Conservation (phyloP, 306 rosid genomes). For the Castanea sativa region DNA sequence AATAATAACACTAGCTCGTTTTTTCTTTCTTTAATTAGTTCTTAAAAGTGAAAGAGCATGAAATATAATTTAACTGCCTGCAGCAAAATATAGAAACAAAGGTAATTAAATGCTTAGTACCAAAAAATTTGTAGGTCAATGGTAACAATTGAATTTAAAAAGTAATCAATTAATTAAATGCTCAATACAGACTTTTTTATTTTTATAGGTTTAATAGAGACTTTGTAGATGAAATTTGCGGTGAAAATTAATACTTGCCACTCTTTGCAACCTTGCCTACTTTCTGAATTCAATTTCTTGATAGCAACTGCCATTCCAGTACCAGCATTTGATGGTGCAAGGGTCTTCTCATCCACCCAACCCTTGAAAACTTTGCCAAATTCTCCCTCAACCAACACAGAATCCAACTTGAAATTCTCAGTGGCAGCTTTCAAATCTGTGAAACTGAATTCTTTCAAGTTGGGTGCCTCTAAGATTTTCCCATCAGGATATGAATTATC, state of each 20-base stretch:
- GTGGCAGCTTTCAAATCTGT: conserved; percentile 62
- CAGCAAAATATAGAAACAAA: not conserved
- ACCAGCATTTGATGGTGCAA: conserved; percentile 52
- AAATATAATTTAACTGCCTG: not conserved
- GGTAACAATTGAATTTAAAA: no score
- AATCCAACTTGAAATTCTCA: conserved; percentile 49
- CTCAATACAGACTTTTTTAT: no score
- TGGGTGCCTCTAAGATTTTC: conserved; percentile 41
- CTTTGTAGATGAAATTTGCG: not conserved
- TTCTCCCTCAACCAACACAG: conserved; percentile 79
- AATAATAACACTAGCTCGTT: not conserved
- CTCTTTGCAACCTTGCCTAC: conserved; percentile 70
- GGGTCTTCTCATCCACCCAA: conserved; percentile 68
- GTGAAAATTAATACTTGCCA: conserved; percentile 61
- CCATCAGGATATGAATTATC: conserved; percentile 32
- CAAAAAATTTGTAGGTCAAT: no score
- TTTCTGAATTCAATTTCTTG: conserved; percentile 67
- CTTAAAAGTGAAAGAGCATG: no score
- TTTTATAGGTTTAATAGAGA: no score
- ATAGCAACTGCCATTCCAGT: conserved; percentile 68
- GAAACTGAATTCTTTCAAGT: conserved; percentile 56
- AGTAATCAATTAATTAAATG: not conserved
- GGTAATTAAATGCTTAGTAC: no score
- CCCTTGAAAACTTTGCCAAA: conserved; percentile 88
- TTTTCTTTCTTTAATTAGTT: not conserved